phyloP scores from a whole-genome alignment of 371 early-diverging fungal species.

The Mucor saturninus region DNA sequence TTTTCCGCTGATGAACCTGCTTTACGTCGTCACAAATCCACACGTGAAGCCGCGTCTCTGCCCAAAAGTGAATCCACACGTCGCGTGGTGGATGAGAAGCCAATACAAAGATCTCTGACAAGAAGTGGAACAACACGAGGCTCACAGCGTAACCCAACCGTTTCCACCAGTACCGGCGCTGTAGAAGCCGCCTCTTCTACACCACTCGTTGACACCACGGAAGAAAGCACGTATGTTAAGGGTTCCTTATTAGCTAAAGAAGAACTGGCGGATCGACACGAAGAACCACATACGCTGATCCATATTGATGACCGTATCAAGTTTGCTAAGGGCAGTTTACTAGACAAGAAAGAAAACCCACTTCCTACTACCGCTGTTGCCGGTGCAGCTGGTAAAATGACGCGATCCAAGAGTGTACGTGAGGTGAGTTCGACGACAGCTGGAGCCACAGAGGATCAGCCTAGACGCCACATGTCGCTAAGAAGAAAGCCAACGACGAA shows the following conservation, averaged over 20 bases:
- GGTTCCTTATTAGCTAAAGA: conserved; percentile 43
- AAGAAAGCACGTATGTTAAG: conserved; percentile 30
- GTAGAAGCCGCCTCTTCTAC: too few species aligned
- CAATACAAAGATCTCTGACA: background rate
- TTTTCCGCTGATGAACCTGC: conserved; percentile 1
- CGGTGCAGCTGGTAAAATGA: conserved; percentile 16
- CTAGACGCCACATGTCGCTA: conserved; percentile 35
- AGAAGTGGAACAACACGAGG: conserved; percentile 23
- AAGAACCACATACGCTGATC: conserved; percentile 34
- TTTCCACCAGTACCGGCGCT: background rate
- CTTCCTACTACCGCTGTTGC: background rate
- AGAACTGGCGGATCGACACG: conserved; percentile 16
- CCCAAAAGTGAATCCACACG: conserved; percentile 31
- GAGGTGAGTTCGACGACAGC: conserved; percentile 14
- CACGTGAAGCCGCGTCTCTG: conserved; percentile 26
- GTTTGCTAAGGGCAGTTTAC: conserved; percentile 51
- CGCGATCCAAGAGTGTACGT: conserved; percentile 44
- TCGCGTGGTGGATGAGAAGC: conserved; percentile 11
- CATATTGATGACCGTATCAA: conserved; percentile 45
- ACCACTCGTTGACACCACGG: too few species aligned
- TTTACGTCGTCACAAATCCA: conserved; percentile 45
- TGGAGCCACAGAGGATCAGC: conserved; percentile 1
- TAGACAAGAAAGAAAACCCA: conserved; percentile 34
- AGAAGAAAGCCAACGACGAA: conserved; percentile 39
- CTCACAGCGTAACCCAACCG: conserved; percentile 30